phyloP scores from a whole-genome alignment of 768 basidiomycete species.

The Sutorius australiensis region DNA sequence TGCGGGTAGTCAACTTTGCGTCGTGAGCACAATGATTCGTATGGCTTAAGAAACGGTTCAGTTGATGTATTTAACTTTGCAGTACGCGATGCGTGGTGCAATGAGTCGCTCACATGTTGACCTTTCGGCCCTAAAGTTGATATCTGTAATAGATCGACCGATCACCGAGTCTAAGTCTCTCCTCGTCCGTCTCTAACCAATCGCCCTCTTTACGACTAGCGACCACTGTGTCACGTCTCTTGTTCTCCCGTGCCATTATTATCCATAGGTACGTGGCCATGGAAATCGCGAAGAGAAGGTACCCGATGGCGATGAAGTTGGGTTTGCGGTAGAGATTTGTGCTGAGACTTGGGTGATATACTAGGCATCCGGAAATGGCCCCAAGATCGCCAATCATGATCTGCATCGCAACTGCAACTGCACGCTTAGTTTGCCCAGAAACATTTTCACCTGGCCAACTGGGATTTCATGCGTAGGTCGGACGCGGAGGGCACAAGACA shows the following conservation, averaged over 20 bases:
- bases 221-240: constrained; percentile 34
- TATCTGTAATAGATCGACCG: constrained; percentile 29
- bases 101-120: neutral
- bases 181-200: constrained; percentile 16
- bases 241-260: constrained; percentile 51
- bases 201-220: constrained; percentile 11
- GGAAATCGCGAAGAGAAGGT: constrained; percentile 45
- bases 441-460: constrained; percentile 65
- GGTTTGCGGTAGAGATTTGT: constrained; percentile 49
- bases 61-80: neutral
- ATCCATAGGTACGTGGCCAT: constrained; percentile 43
- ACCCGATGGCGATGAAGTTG: constrained; percentile 59
- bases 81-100: neutral
- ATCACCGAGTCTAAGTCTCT: constrained; percentile 27
- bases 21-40: too few species aligned
- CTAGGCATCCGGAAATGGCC: constrained; percentile 52
- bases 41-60: neutral
- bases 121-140: constrained; percentile 18
- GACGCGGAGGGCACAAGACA: neutral
- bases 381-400: constrained; percentile 62
- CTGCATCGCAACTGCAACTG: constrained; percentile 59
- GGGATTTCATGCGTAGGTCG: neutral
- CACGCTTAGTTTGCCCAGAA: constrained; percentile 64
- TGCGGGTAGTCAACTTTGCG: too few species aligned
- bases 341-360: constrained; percentile 50